These are phyloP conservation scores for Sarcocystis neurona DNA, from an alignment of 169 alveolate genomes.

Conservation along the genomic window DNA sequence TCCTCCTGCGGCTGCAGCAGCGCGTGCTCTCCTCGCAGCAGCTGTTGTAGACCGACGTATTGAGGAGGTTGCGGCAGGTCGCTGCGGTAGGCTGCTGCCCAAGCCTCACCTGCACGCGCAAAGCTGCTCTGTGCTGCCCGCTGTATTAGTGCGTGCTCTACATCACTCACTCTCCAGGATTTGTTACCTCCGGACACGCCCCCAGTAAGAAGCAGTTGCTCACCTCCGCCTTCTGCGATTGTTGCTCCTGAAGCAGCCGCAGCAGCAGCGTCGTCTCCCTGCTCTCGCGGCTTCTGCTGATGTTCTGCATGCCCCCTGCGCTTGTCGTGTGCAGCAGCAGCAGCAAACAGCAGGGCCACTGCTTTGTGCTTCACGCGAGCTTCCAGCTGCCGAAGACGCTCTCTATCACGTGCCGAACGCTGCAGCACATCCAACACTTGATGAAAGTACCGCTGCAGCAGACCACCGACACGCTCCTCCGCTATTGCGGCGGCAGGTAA, in stretches of 20 bases:
- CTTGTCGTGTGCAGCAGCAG: slow-evolving; percentile 33
- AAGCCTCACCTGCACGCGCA: neutral
- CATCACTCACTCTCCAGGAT: slow-evolving; percentile 16
- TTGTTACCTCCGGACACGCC: no score
- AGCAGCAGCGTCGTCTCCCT: slow-evolving; percentile 25
- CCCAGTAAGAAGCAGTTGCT: slow-evolving; percentile 16
- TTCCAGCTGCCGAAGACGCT: slow-evolving; percentile 56
- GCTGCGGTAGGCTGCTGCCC: neutral
- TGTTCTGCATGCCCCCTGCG: neutral
- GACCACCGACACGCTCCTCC: slow-evolving; percentile 10
- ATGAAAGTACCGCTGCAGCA: neutral
- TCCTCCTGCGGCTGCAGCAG: neutral
- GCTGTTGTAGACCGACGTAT: slow-evolving; percentile 2
- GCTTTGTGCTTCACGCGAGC: slow-evolving; percentile 50
- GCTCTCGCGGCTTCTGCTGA: slow-evolving; percentile 28
- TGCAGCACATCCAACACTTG: slow-evolving; percentile 38
- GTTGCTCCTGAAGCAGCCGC: slow-evolving; percentile 9
- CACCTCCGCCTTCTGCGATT: no score
- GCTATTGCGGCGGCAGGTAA: slow-evolving; percentile 36
- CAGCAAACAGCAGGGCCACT: slow-evolving; percentile 55
- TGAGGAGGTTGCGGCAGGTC: slow-evolving; percentile 4
- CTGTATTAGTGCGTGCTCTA: neutral
- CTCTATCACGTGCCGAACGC: slow-evolving; percentile 41
- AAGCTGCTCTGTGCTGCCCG: neutral
- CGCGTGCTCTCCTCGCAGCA: slow-evolving; percentile 13